Conservation (phyloP, 2,329 filamentous ascomycete genomes). For the Paecilomyces sp. region DNA sequence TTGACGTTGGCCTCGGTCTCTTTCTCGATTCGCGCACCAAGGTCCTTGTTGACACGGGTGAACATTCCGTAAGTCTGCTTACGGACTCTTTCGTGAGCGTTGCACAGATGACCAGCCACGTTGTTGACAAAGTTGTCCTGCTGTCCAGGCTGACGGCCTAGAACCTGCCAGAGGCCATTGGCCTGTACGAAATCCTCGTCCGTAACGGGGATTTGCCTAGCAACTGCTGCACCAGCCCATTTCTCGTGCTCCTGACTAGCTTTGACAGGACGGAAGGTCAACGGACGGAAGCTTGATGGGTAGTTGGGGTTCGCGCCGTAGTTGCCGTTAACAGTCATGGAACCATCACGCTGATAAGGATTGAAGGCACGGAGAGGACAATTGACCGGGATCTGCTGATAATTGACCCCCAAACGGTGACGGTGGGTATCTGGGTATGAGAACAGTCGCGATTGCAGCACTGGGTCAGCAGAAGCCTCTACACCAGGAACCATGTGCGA, state of each 20-base stretch:
- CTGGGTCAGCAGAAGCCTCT: constrained; percentile 63
- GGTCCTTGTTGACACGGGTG: constrained; percentile 45
- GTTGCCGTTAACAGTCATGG: constrained; percentile 61
- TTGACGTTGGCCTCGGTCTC: constrained; percentile 41
- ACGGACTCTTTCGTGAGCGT: constrained; percentile 48
- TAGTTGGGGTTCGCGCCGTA: constrained; percentile 54
- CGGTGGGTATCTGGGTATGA: constrained; percentile 63
- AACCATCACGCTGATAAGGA: constrained; percentile 66
- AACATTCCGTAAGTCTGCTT: constrained; percentile 58
- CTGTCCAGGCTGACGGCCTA: constrained; percentile 44
- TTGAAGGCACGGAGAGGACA: constrained; percentile 46
- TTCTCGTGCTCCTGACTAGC: constrained; percentile 38
- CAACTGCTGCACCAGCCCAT: constrained; percentile 32
- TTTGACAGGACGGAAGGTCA: constrained; percentile 32
- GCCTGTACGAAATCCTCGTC: constrained; percentile 40
- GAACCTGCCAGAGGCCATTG: constrained; percentile 36
- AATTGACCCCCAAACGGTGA: constrained; percentile 58
- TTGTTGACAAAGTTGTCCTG: constrained; percentile 57
- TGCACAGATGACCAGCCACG: constrained; percentile 50
- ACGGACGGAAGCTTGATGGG: constrained; percentile 32
- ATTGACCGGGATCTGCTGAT: constrained; percentile 59
- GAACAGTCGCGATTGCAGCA: constrained; percentile 63
- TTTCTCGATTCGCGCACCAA: constrained; percentile 47
- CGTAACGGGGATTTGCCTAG: constrained; percentile 35
- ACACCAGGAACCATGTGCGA: constrained; percentile 61